These are phyloP conservation scores for Aspergillus campestris DNA, from an alignment of 495 filamentous ascomycete genomes.

Conservation along the genomic window DNA sequence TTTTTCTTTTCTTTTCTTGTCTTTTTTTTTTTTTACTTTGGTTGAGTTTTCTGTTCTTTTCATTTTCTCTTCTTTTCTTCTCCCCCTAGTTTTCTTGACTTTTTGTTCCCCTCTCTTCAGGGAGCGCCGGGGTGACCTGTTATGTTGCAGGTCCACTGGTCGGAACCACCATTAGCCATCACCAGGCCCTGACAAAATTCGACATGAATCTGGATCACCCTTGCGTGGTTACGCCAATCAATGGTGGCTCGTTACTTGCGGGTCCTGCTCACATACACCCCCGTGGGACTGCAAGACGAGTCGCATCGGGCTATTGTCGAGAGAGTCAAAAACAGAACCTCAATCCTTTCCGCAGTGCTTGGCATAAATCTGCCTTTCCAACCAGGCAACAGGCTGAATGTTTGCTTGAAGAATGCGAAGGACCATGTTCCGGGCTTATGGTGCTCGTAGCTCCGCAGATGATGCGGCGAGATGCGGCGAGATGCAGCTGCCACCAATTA, in stretches of 20 bases:
- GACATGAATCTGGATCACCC: conserved; percentile 7
- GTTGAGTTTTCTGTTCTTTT: background rate
- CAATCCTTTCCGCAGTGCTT: too few species aligned
- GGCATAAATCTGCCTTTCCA: too few species aligned
- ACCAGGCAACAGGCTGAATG: background rate
- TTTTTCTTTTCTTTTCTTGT: conserved; percentile 1
- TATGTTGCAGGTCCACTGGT: conserved; percentile 5
- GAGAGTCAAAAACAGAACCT: background rate
- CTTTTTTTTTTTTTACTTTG: background rate
- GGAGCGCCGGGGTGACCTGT: too few species aligned
- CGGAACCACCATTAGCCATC: background rate
- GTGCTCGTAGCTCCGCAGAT: conserved; percentile 12
- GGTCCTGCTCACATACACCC: conserved; percentile 3
- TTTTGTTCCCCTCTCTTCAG: background rate
- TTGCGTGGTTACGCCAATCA: conserved; percentile 13
- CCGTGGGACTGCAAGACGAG: background rate
- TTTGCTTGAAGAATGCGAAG: conserved; percentile 1
- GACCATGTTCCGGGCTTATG: conserved; percentile 5
- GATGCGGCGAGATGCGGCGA: conserved; percentile 20
- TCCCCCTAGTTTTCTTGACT: background rate
- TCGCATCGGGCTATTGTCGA: conserved; percentile 2
- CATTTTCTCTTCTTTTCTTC: background rate
- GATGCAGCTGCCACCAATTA: conserved; percentile 18
- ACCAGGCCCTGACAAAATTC: conserved; percentile 6
- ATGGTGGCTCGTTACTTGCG: conserved; percentile 4